Percentiles rank a stretch among this genome's conserved stretches.
These are phyloP conservation scores for Ceratocystiopsis minuta DNA, from an alignment of 2,329 filamentous ascomycete genomes.

Conservation along the genomic window DNA sequence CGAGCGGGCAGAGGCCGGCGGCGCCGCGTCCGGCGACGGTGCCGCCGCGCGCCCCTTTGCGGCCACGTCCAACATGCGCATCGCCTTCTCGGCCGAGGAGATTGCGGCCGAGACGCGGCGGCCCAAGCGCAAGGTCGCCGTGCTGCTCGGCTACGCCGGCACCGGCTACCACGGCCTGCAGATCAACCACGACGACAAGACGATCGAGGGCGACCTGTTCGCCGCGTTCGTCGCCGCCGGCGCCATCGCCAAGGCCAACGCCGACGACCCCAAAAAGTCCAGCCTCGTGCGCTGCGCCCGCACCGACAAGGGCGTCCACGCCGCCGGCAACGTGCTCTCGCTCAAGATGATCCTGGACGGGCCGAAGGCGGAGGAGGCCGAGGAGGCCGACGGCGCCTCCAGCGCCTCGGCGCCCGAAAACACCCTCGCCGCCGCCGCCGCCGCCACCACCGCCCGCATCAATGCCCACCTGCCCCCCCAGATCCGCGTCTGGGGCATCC, in stretches of 20 bases:
- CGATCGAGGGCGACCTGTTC: conserved; percentile 92
- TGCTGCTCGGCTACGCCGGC: conserved; percentile 87
- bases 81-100: conserved; percentile 53
- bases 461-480: conserved; percentile 70
- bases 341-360: conserved; percentile 88
- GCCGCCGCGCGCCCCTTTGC: conserved; percentile 23
- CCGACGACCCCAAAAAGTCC: conserved; percentile 90
- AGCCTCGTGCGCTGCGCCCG: conserved; percentile 84
- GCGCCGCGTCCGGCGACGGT: conserved; percentile 12
- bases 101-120: conserved; percentile 65
- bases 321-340: conserved; percentile 86
- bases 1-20: conserved; percentile 16
- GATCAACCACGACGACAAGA: conserved; percentile 66
- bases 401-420: too few relatives aligned
- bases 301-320: conserved; percentile 95
- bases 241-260: conserved; percentile 92
- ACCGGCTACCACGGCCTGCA: conserved; percentile 98
- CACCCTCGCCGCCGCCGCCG: conserved; percentile 38
- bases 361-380: too few relatives aligned
- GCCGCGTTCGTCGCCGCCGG: conserved; percentile 77
- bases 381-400: too few relatives aligned
- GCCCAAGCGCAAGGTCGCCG: conserved; percentile 91
- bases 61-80: conserved; percentile 34
- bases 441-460: conserved; percentile 39
- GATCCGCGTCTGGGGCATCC: conserved; percentile 88